These are phyloP conservation scores for Colletotrichum tofieldiae DNA, from an alignment of 2,329 filamentous ascomycete species.

Conservation along the genomic window DNA sequence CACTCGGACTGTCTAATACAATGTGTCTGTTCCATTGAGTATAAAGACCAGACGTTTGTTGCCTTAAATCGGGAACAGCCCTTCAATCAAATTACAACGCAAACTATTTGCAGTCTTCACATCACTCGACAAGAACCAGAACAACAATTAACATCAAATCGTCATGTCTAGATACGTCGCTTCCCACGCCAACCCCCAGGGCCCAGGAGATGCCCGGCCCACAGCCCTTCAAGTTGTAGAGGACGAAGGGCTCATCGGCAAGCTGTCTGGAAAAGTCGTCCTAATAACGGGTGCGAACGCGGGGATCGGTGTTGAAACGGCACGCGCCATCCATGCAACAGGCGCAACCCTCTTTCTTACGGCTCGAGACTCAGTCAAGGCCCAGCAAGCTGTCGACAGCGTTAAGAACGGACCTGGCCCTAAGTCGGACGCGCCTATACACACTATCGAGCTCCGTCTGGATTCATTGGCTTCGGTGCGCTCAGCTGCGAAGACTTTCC, in stretches of 20 bases:
- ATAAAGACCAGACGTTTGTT: background rate
- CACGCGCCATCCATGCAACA: slow-evolving; percentile 54
- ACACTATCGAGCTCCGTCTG: slow-evolving; percentile 5
- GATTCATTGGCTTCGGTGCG: slow-evolving; percentile 45
- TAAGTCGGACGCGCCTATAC: background rate
- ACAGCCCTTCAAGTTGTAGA: slow-evolving; percentile 54
- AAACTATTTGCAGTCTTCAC: no score
- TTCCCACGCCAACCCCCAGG: slow-evolving; percentile 43
- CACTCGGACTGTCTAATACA: background rate
- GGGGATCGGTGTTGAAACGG: slow-evolving; percentile 57
- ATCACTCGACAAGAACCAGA: no score
- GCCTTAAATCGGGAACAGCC: background rate
- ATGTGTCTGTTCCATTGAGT: no score
- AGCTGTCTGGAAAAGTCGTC: slow-evolving; percentile 53
- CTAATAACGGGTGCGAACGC: slow-evolving; percentile 57
- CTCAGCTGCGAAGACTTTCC: slow-evolving; percentile 51
- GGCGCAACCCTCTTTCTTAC: slow-evolving; percentile 56
- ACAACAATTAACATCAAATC: background rate
- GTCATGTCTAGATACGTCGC: slow-evolving; percentile 42
- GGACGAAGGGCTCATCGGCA: slow-evolving; percentile 48
- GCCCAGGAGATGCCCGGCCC: slow-evolving; percentile 52
- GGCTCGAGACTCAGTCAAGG: slow-evolving; percentile 54
- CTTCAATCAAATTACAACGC: background rate
- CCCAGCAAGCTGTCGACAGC: slow-evolving; percentile 47
- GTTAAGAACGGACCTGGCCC: slow-evolving; percentile 34